These are phyloP conservation scores for Dothistroma septosporum DNA, from an alignment of 2,329 filamentous ascomycete species.

Conservation along the genomic window DNA sequence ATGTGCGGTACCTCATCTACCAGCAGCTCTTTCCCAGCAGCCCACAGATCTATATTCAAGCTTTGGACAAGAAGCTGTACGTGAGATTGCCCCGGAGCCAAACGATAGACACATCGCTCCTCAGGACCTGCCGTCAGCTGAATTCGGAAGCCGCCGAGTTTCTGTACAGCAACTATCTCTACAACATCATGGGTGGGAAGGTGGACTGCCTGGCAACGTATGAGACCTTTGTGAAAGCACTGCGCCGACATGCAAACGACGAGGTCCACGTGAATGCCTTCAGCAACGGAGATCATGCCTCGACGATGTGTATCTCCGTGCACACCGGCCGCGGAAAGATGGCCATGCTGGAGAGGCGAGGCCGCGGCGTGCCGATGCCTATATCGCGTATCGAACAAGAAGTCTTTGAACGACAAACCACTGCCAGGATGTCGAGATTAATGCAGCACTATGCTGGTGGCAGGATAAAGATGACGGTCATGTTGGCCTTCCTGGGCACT, in stretches of 20 bases:
- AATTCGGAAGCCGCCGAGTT: conserved; percentile 25
- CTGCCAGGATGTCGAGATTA: neutral
- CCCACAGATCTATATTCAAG: conserved; percentile 30
- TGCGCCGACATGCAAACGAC: conserved; percentile 22
- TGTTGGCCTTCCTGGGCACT: neutral
- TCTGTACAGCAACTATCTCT: conserved; percentile 32
- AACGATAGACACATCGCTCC: conserved; percentile 15
- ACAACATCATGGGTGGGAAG: conserved; percentile 33
- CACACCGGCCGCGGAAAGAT: conserved; percentile 24
- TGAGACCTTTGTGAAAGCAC: conserved; percentile 16
- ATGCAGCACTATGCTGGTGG: neutral
- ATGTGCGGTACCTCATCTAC: conserved; percentile 32
- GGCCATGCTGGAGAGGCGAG: conserved; percentile 17
- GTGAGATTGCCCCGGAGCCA: neutral
- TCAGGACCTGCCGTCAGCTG: conserved; percentile 21
- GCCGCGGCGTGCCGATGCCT: conserved; percentile 21
- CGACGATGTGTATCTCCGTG: conserved; percentile 31
- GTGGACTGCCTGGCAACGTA: conserved; percentile 27
- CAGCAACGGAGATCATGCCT: conserved; percentile 31
- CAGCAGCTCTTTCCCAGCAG: conserved; percentile 28
- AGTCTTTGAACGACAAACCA: conserved; percentile 1
- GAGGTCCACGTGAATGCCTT: conserved; percentile 29
- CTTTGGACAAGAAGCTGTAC: conserved; percentile 10
- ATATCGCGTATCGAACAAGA: conserved; percentile 19
- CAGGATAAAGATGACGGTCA: neutral